These are phyloP conservation scores for Paraleonurus japonicus DNA, from an alignment of 257 asterid species.

Conservation along the genomic window DNA sequence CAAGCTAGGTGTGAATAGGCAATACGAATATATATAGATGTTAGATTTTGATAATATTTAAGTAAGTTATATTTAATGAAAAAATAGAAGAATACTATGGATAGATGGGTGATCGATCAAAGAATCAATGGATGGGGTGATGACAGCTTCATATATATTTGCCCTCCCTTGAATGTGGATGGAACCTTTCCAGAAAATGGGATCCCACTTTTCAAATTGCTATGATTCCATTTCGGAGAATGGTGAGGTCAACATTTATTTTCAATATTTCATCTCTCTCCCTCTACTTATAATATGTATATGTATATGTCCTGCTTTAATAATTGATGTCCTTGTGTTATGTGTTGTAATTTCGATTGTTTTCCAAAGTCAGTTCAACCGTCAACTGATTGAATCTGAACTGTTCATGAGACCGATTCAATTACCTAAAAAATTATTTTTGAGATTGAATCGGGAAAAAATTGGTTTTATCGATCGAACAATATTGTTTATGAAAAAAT, in stretches of 20 bases:
- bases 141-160: neutral
- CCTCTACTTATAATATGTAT: neutral
- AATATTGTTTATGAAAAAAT: too few species aligned
- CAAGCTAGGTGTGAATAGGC: slow-evolving; percentile 7
- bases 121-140: slow-evolving; percentile 22
- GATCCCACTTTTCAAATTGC: slow-evolving; percentile 22
- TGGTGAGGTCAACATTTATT: neutral
- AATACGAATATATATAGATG: neutral
- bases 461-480: too few species aligned
- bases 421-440: too few species aligned
- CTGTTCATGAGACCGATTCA: too few species aligned
- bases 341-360: too few species aligned
- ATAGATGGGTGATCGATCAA: neutral
- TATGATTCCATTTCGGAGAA: slow-evolving; percentile 24
- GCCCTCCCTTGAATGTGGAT: slow-evolving; percentile 27
- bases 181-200: slow-evolving; percentile 24
- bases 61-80: neutral
- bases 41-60: neutral
- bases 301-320: neutral
- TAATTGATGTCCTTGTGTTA: slow-evolving; percentile 1
- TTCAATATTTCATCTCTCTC: neutral
- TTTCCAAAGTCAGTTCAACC: too few species aligned
- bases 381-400: too few species aligned
- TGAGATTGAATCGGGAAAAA: too few species aligned
- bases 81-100: neutral